phyloP scores from a whole-genome alignment of 148 eudicot species.

The Nepenthes gracilis region DNA sequence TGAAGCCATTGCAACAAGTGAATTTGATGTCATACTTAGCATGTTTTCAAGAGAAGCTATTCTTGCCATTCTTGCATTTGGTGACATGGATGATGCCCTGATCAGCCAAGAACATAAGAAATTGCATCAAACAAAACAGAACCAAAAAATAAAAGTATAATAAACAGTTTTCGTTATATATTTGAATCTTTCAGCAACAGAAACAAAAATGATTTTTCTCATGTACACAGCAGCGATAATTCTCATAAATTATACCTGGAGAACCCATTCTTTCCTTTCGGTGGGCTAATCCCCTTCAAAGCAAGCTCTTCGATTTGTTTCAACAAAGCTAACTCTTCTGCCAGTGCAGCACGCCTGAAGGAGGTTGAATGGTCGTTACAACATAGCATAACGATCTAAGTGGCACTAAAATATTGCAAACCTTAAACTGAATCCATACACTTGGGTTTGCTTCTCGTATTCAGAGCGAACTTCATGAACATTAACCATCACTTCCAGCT shows the following conservation, averaged over 20 bases:
- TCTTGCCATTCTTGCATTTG: conserved; percentile 88
- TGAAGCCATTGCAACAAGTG: conserved; percentile 96
- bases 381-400: neutral
- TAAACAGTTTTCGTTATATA: neutral
- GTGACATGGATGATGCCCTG: conserved; percentile 86
- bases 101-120: conserved; percentile 6
- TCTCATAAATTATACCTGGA: conserved; percentile 42
- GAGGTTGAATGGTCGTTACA: conserved; percentile 9
- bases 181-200: neutral
- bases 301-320: conserved; percentile 88
- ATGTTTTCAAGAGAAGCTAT: conserved; percentile 89
- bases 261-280: conserved; percentile 81
- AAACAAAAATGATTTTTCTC: neutral
- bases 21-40: conserved; percentile 88
- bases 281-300: conserved; percentile 83
- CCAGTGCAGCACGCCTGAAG: conserved; percentile 89
- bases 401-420: neutral
- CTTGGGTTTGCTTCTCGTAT: conserved; percentile 97
- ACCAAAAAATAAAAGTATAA: neutral
- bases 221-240: neutral
- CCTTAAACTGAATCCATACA: conserved; percentile 43
- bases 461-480: conserved; percentile 97
- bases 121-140: conserved; percentile 6
- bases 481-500: conserved; percentile 94
- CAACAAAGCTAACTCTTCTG: conserved; percentile 88